A percentile compares a stretch with the other conserved stretches of the same genome.
phyloP scores from a whole-genome alignment of 768 basidiomycete species.

The Auriscalpium microsporum region DNA sequence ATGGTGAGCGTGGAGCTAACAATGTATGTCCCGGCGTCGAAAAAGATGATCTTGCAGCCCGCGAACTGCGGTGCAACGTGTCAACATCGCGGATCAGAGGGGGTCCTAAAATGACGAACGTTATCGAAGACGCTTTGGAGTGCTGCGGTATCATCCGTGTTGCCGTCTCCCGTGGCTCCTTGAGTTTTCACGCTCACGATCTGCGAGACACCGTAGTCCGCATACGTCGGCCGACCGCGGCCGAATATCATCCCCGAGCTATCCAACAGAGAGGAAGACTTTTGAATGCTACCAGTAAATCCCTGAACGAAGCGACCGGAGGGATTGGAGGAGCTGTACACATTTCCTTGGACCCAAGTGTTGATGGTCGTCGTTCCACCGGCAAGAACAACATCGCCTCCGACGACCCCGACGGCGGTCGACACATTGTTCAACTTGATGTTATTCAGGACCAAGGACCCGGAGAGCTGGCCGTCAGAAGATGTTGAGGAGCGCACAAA shows the following conservation, averaged over 20 bases:
- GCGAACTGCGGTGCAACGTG: conserved; percentile 40
- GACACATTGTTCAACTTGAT: conserved; percentile 50
- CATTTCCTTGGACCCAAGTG: conserved; percentile 74
- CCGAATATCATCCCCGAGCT: conserved; percentile 52
- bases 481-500: conserved; percentile 47
- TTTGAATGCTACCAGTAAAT: conserved; percentile 37
- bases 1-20: conserved; percentile 39
- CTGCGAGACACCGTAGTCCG: conserved; percentile 47
- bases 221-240: conserved; percentile 52
- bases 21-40: conserved; percentile 57
- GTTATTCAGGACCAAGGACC: conserved; percentile 62
- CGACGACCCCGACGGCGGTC: conserved; percentile 48
- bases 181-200: conserved; percentile 64
- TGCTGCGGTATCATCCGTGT: conserved; percentile 67
- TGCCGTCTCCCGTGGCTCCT: conserved; percentile 69
- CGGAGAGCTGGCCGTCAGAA: conserved; percentile 38
- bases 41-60: conserved; percentile 73
- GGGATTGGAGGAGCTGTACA: conserved; percentile 46
- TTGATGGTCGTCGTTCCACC: conserved; percentile 57
- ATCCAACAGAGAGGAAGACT: conserved; percentile 53
- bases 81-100: conserved; percentile 39
- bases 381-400: conserved; percentile 42
- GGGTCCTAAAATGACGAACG: conserved; percentile 38
- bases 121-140: conserved; percentile 53
- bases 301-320: conserved; percentile 42